phyloP scores from a whole-genome alignment of 108 stramenopile species.

The Nitzschia sp. region DNA sequence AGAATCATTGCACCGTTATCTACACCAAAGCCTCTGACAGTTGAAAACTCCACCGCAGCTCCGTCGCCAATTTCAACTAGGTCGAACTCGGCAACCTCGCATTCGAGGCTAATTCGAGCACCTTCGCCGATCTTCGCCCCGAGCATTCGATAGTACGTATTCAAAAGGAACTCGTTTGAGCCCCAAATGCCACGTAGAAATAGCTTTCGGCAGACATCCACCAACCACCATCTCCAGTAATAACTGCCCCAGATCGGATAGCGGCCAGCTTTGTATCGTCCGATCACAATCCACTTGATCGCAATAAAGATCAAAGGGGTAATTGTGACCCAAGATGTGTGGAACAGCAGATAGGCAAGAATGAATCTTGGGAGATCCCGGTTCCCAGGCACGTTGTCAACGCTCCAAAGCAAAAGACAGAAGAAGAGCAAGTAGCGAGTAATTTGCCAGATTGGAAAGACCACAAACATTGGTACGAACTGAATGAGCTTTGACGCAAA shows the following conservation, averaged over 20 bases:
- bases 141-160: constrained; percentile 42
- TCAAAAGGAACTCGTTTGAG: constrained; percentile 20
- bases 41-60: constrained; percentile 45
- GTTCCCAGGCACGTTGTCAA: constrained; percentile 15
- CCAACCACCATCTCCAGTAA: constrained; percentile 69
- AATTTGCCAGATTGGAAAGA: constrained; percentile 50
- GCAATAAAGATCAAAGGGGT: constrained; percentile 45
- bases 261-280: constrained; percentile 49
- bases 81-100: constrained; percentile 59
- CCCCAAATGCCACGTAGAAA: constrained; percentile 45
- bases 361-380: constrained; percentile 28
- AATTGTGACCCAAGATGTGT: constrained; percentile 34
- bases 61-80: constrained; percentile 45
- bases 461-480: constrained; percentile 39
- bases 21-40: constrained; percentile 48
- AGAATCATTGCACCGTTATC: constrained; percentile 59
- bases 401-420: constrained; percentile 15
- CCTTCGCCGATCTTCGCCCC: constrained; percentile 54
- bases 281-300: constrained; percentile 58
- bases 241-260: constrained; percentile 45
- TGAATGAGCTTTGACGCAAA: constrained; percentile 26
- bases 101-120: constrained; percentile 36
- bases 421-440: constrained; percentile 49
- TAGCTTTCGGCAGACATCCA: constrained; percentile 40
- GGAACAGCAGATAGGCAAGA: constrained; percentile 28